Percentiles rank a stretch among this genome's conserved stretches.
Evolutionary conservation across 768 basidiomycete species (phyloP).

Genomic region (Pisolithus sp.): DNA sequence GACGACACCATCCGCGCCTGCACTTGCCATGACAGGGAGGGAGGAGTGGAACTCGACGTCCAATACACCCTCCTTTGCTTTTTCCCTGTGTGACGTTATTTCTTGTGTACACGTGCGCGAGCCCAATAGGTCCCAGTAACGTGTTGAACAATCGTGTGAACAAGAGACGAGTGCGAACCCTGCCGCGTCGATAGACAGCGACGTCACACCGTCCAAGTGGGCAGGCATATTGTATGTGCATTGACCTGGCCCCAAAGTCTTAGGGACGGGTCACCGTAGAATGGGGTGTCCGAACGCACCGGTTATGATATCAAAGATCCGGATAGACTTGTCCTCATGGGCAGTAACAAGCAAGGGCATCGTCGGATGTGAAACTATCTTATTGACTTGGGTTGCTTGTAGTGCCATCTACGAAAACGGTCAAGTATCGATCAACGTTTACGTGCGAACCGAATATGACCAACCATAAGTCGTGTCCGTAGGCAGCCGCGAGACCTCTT

Average conservation of each 20-base stretch:
- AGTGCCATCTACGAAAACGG: slow-evolving; percentile 51
- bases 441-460: slow-evolving; percentile 15
- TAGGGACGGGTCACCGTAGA: slow-evolving; percentile 1
- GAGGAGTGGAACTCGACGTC: slow-evolving; percentile 81
- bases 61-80: slow-evolving; percentile 85
- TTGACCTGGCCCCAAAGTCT: slow-evolving; percentile 44
- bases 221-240: slow-evolving; percentile 87
- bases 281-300: slow-evolving; percentile 41
- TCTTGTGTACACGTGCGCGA: slow-evolving; percentile 83
- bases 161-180: slow-evolving; percentile 85
- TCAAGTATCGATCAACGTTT: neutral
- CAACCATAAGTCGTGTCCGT: slow-evolving; percentile 55
- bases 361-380: slow-evolving; percentile 84
- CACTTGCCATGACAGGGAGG: slow-evolving; percentile 83
- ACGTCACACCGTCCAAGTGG: slow-evolving; percentile 89
- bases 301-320: slow-evolving; percentile 79
- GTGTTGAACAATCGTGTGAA: slow-evolving; percentile 89
- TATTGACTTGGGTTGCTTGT: slow-evolving; percentile 77
- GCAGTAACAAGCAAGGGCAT: slow-evolving; percentile 83
- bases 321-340: slow-evolving; percentile 90
- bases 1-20: slow-evolving; percentile 93
- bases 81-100: slow-evolving; percentile 81
- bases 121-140: slow-evolving; percentile 90
- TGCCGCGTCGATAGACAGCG: slow-evolving; percentile 80
- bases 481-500: slow-evolving; percentile 57